These are phyloP conservation scores for Cryptosporidium tyzzeri DNA, from an alignment of 169 alveolate species.

Conservation along the genomic window DNA sequence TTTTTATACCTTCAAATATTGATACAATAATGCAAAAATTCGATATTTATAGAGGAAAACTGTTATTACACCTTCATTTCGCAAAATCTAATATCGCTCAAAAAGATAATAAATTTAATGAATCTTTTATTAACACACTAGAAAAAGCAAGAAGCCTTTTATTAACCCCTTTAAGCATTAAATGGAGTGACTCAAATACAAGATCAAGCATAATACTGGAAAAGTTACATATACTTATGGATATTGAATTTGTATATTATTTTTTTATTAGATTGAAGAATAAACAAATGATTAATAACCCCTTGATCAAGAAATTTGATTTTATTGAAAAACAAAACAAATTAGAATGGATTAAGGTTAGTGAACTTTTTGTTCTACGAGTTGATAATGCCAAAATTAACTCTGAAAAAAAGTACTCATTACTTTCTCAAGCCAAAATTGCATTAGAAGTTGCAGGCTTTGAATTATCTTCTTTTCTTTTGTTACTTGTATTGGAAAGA, in stretches of 20 bases:
- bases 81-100: background rate
- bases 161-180: constrained; percentile 19
- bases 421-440: constrained; percentile 63
- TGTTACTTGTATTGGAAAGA: constrained; percentile 37
- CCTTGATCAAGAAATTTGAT: background rate
- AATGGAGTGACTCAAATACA: constrained; percentile 34
- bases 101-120: background rate
- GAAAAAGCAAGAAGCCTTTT: constrained; percentile 61
- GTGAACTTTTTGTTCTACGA: constrained; percentile 40
- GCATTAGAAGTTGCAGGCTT: constrained; percentile 53
- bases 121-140: constrained; percentile 30
- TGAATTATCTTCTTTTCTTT: constrained; percentile 31
- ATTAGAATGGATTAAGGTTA: constrained; percentile 36
- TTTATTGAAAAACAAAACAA: background rate
- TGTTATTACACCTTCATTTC: constrained; percentile 44
- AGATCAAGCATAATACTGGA: constrained; percentile 24
- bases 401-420: constrained; percentile 1
- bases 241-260: constrained; percentile 51
- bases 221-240: constrained; percentile 59
- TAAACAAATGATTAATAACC: background rate
- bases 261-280: background rate
- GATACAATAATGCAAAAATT: constrained; percentile 58
- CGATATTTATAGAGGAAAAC: constrained; percentile 47
- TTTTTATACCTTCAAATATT: constrained; percentile 55
- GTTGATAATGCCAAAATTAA: constrained; percentile 40